Base-by-base conservation (phyloP, 116 monocot genomes). In the Posidonia oceanica region DNA sequence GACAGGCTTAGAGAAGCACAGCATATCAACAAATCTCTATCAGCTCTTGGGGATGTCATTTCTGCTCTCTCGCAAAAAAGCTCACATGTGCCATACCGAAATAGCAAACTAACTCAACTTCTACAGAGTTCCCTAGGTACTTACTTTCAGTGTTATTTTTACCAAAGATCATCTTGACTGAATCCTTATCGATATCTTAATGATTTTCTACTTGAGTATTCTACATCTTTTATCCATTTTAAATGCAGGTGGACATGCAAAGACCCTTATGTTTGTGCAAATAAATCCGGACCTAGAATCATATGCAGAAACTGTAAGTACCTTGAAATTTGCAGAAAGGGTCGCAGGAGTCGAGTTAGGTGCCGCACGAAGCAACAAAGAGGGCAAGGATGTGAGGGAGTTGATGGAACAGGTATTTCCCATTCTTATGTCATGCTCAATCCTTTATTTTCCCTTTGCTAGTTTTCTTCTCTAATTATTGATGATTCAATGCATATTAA, bases 91-190 rank as follows among this genome's bases (percentile, higher is more conserved):
- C 96, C 96, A 52, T 96, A 96, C 18, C 74, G 96, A 76, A 96
- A 96, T 23, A 96, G 96, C 85, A 96, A 91, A 78, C 85, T 96
- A 38, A 96, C 96, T 53, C 96, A 96, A 86, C 76, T 96, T 57
- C 87, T 96, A 72, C 96, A 96, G 73, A 89, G 82, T 76, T 96
- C 96, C 36, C 76, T 96, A 68, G 96, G 96, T 85, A 86, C 61
- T 36, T 66, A 16, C 5, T 52, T 36, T 63, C 23, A 42, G 7
- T 66, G 40, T 20, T 7, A 2, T 18, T 3, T 63, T 63, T 14
- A 37, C 14, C 5, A 39, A 63, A 21, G 37, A 36, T 63, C 29
- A 7, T 48, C 48, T 8, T 48, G 48, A 48, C 48, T 48, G 48
- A 48, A 29, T 29, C 29, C 0, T 48, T 48, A 48, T 12, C 12